Evolutionary conservation across 1,284 basidiomycete species (phyloP).

Genomic region (Trametes sp.): DNA sequence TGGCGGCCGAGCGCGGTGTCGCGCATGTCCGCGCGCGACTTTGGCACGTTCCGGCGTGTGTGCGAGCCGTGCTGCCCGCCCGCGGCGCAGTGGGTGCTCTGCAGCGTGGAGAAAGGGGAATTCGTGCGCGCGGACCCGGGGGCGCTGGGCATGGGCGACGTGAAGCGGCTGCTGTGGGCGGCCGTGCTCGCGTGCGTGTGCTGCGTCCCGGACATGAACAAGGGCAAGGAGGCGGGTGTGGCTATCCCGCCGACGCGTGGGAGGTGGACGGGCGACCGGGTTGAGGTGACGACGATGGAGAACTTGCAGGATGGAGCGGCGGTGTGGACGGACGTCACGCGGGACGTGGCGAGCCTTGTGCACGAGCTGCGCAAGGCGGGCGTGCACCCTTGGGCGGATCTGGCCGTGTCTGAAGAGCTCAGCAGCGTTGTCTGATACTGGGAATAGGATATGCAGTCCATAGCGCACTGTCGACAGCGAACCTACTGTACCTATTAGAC

Average conservation of each 20-base stretch:
- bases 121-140: slow-evolving; percentile 19
- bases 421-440: background rate
- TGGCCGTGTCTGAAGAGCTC: background rate
- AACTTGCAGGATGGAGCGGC: background rate
- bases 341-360: background rate
- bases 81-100: slow-evolving; percentile 20
- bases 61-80: slow-evolving; percentile 7
- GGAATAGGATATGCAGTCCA: background rate
- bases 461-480: background rate
- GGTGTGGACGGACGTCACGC: slow-evolving; percentile 19
- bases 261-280: slow-evolving; percentile 23
- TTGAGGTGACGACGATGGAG: slow-evolving; percentile 13
- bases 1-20: slow-evolving; percentile 20
- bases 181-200: slow-evolving; percentile 16
- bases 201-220: background rate
- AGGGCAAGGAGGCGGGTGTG: background rate
- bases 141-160: background rate
- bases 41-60: slow-evolving; percentile 14
- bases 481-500: background rate
- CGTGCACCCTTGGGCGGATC: background rate
- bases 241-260: background rate
- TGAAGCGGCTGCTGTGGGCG: slow-evolving; percentile 1
- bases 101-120: slow-evolving; percentile 23
- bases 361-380: background rate
- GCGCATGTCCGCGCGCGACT: slow-evolving; percentile 21